A percentile compares a stretch with the other conserved stretches of the same genome.
These are phyloP conservation scores for Physaria fendleri DNA, from an alignment of 345 rosid species.

Conservation along the genomic window DNA sequence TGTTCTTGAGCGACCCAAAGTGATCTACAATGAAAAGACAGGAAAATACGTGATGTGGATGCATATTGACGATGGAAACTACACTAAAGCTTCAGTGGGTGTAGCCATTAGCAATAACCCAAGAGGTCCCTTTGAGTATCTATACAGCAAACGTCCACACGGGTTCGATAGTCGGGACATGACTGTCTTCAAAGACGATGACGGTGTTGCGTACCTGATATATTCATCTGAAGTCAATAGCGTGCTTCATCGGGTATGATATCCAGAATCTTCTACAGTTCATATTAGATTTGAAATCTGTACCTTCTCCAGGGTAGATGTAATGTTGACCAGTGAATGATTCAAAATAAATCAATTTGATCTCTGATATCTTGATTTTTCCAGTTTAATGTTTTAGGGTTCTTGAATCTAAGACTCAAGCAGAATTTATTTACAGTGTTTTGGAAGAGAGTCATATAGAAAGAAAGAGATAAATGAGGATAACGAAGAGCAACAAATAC, in stretches of 20 bases:
- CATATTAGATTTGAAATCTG: too few species aligned
- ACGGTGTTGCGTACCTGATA: constrained; percentile 64
- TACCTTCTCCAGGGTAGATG: too few species aligned
- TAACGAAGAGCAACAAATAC: constrained; percentile 68
- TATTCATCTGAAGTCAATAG: constrained; percentile 88
- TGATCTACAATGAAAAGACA: constrained; percentile 63
- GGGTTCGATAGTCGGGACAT: constrained; percentile 88
- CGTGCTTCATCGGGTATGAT: constrained; percentile 88
- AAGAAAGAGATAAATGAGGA: constrained; percentile 27
- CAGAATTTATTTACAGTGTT: constrained; percentile 58
- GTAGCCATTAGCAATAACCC: constrained; percentile 67
- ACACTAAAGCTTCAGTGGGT: constrained; percentile 90
- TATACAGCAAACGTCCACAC: constrained; percentile 73
- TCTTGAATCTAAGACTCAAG: too few species aligned
- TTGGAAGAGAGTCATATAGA: constrained; percentile 47
- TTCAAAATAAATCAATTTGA: too few species aligned
- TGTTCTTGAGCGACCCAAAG: constrained; percentile 94
- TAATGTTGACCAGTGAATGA: too few species aligned
- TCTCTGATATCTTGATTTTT: not conserved
- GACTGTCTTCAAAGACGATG: constrained; percentile 88
- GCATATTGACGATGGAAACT: constrained; percentile 89
- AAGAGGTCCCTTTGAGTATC: constrained; percentile 73
- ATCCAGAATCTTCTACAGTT: too few species aligned
- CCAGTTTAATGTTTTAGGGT: not conserved
- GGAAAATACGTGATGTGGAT: constrained; percentile 94